Evolutionary conservation across 2,329 filamentous ascomycete genomes (phyloP).

Genomic region (Colletotrichum spinosum): DNA sequence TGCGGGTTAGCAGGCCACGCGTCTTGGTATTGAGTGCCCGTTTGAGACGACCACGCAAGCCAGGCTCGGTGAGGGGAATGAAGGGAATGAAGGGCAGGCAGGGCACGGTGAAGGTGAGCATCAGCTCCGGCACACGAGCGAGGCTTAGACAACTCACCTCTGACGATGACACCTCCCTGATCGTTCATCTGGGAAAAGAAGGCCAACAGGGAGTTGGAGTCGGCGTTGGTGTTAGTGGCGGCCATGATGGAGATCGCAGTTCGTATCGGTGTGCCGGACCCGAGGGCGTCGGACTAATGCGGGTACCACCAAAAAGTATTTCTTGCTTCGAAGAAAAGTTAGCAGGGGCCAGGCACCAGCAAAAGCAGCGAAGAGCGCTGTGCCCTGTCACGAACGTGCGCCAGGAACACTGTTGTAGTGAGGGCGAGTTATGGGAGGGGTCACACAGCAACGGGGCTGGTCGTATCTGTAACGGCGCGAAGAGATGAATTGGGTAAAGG

Average conservation of each 20-base stretch:
- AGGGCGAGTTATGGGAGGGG: no score
- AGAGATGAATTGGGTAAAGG: not conserved
- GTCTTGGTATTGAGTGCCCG: slow-evolving; percentile 33
- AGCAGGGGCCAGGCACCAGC: slow-evolving; percentile 23
- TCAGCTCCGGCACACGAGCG: slow-evolving; percentile 14
- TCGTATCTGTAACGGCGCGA: no score
- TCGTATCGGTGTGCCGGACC: slow-evolving; percentile 18
- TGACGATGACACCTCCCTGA: slow-evolving; percentile 59
- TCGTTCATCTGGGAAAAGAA: slow-evolving; percentile 62
- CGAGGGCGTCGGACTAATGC: slow-evolving; percentile 11
- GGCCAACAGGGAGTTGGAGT: slow-evolving; percentile 44
- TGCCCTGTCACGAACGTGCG: no score
- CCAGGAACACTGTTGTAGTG: slow-evolving; percentile 3
- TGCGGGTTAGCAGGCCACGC: slow-evolving; percentile 32
- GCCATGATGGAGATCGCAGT: slow-evolving; percentile 49
- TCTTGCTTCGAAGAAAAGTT: slow-evolving; percentile 22
- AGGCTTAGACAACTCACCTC: slow-evolving; percentile 50
- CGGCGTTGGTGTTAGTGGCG: slow-evolving; percentile 40
- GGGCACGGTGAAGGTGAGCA: slow-evolving; percentile 20
- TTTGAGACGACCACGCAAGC: slow-evolving; percentile 9
- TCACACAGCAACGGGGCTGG: no score
- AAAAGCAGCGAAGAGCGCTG: not conserved
- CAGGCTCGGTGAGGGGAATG: slow-evolving; percentile 11
- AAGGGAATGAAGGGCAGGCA: not conserved
- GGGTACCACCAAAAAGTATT: slow-evolving; percentile 8